Conservation (phyloP, 2,329 filamentous ascomycete genomes). For the Rutstroemia sp. region DNA sequence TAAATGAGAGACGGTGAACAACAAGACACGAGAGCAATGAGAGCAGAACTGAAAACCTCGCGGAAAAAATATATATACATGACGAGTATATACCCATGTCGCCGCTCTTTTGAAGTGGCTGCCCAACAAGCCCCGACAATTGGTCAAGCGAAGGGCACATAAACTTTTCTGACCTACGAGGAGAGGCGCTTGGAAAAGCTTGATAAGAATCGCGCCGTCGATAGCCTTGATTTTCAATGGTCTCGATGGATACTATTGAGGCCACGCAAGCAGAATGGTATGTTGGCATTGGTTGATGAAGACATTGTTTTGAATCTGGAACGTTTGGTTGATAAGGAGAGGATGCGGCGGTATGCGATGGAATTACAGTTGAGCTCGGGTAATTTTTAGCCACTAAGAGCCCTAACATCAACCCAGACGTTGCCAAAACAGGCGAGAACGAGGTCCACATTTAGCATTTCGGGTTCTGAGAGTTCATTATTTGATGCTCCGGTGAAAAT, state of each 20-base stretch:
- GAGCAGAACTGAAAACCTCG: background rate
- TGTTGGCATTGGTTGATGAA: no score
- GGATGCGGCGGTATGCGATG: no score
- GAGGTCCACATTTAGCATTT: no score
- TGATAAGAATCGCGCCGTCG: background rate
- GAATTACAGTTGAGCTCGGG: no score
- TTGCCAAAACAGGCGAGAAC: no score
- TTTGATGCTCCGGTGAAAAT: no score
- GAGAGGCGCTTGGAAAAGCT: background rate
- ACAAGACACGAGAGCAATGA: background rate
- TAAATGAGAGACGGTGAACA: background rate
- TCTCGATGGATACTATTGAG: background rate
- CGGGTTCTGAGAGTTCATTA: no score
- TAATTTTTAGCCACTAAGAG: no score
- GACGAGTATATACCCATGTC: background rate
- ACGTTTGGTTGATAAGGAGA: no score
- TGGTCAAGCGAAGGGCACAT: background rate
- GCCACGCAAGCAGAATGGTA: no score
- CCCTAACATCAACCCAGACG: no score
- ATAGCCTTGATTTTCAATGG: background rate
- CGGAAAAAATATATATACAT: background rate
- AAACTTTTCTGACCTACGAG: background rate
- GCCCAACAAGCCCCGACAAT: background rate
- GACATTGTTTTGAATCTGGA: no score
- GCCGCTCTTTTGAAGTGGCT: background rate